Base-by-base conservation (phyloP, 2,329 filamentous ascomycete species). In the Epichloe baconii region DNA sequence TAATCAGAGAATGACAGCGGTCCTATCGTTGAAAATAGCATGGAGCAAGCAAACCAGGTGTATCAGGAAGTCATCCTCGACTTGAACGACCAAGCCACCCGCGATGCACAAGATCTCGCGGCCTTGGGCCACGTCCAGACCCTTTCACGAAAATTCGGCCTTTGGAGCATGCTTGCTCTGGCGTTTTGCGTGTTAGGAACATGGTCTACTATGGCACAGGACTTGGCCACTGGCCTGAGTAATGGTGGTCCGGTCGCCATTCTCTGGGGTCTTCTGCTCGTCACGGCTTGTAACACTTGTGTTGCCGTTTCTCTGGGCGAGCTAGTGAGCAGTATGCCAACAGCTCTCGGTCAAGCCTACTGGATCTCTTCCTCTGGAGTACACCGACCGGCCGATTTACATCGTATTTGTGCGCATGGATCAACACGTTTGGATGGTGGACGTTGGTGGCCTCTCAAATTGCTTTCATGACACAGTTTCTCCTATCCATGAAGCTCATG, bases 361-460 rank as follows among this genome's bases (percentile, higher is more conserved):
- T 82, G 77, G 76, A 63, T 67, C 50, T 64, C 65, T 26, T 62
- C 62, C 59, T 68, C 34, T 66, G 61, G 59, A 58, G 48, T 63
- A 70, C 67, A 46, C 62, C 52, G 57, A 58, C 14, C 1, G 77
- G 76, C 2, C 69, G 77, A 2, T 76, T 78, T 53, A 58, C 63
- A 4, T 77, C 74, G 1, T 80, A 80, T 57, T 69, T 80, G 63
- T 78, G 75, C 55, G 77, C 77, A 2, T 80, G 76, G 75, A 77
- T 79, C 58, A 80, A 80, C 61, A 77, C 72, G 0, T 79, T 79
- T 52, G 77, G 77, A 12, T 80, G 77, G 77, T 78, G 75, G 69
- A 73, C 75, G 0, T 61, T 80, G 52, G 74, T 73, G 0, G 77
- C 77, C 0, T 78, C 74, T 1, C 73, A 77, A 53, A 68, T 74